These are phyloP conservation scores for Nidula niveotomentosa DNA, from an alignment of 1,284 basidiomycete genomes.

Conservation along the genomic window DNA sequence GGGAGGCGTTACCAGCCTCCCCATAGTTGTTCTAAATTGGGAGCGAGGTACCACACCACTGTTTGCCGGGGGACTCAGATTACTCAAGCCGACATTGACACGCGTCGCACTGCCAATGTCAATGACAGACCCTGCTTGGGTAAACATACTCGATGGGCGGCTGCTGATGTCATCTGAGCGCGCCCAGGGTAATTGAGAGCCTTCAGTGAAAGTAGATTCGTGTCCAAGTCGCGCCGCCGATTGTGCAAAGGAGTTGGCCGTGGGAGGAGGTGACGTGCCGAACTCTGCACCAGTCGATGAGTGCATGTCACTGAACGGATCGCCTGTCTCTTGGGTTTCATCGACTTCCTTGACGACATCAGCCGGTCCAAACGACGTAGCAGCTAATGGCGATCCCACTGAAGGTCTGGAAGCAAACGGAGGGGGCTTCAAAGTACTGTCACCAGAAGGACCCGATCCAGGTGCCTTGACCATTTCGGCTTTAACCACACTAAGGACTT, in stretches of 20 bases:
- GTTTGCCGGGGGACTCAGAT: slow-evolving; percentile 21
- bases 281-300: slow-evolving; percentile 37
- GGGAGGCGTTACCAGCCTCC: slow-evolving; percentile 51
- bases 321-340: slow-evolving; percentile 35
- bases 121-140: slow-evolving; percentile 60
- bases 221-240: slow-evolving; percentile 20
- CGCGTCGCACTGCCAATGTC: slow-evolving; percentile 66
- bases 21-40: slow-evolving; percentile 61
- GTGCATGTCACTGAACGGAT: slow-evolving; percentile 71
- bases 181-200: slow-evolving; percentile 39
- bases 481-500: slow-evolving; percentile 73
- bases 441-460: slow-evolving; percentile 31
- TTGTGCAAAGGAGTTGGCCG: slow-evolving; percentile 42
- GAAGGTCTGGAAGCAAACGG: slow-evolving; percentile 38
- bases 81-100: slow-evolving; percentile 54
- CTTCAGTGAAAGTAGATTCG: slow-evolving; percentile 26
- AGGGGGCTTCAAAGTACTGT: slow-evolving; percentile 35
- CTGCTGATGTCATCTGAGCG: slow-evolving; percentile 29
- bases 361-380: slow-evolving; percentile 69
- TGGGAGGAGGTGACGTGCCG: slow-evolving; percentile 36
- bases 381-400: slow-evolving; percentile 65
- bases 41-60: slow-evolving; percentile 34
- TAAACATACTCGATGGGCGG: slow-evolving; percentile 60
- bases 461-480: slow-evolving; percentile 74
- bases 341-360: slow-evolving; percentile 58